Percentiles rank a stretch among this genome's conserved stretches.
Evolutionary conservation across 768 basidiomycete genomes (phyloP).

Genomic region (Lyophyllum atratum): DNA sequence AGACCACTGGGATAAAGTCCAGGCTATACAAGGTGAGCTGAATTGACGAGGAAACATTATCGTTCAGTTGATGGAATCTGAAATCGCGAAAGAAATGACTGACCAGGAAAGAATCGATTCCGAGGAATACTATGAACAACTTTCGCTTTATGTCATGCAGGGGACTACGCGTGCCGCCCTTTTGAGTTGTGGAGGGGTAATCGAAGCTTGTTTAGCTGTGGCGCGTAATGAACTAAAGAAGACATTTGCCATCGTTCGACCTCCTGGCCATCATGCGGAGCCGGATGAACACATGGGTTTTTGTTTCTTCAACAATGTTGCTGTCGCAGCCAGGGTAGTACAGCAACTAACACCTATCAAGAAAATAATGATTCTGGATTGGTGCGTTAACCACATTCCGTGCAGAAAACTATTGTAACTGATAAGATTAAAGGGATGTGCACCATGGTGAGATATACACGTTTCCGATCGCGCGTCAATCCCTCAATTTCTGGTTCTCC

Average conservation of each 20-base stretch:
- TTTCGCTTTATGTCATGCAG: constrained; percentile 90
- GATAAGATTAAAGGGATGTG: constrained; percentile 61
- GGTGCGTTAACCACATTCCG: constrained; percentile 53
- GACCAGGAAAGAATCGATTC: constrained; percentile 76
- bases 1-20: constrained; percentile 90
- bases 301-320: constrained; percentile 99
- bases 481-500: not conserved
- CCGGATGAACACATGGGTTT: constrained; percentile 99
- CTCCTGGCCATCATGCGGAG: constrained; percentile 98
- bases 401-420: constrained; percentile 2
- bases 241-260: constrained; percentile 92
- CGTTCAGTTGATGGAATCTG: not conserved
- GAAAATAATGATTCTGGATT: constrained; percentile 91
- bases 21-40: constrained; percentile 76
- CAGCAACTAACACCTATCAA: constrained; percentile 70
- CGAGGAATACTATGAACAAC: constrained; percentile 81
- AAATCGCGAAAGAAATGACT: constrained; percentile 58
- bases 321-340: constrained; percentile 85
- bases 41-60: not conserved
- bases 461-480: not conserved
- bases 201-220: constrained; percentile 87
- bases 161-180: constrained; percentile 84
- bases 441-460: constrained; percentile 64
- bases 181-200: constrained; percentile 92
- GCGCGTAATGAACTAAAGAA: constrained; percentile 80